These are phyloP conservation scores for Persicaria maculosa DNA, from an alignment of 148 eudicot species.

Conservation along the genomic window DNA sequence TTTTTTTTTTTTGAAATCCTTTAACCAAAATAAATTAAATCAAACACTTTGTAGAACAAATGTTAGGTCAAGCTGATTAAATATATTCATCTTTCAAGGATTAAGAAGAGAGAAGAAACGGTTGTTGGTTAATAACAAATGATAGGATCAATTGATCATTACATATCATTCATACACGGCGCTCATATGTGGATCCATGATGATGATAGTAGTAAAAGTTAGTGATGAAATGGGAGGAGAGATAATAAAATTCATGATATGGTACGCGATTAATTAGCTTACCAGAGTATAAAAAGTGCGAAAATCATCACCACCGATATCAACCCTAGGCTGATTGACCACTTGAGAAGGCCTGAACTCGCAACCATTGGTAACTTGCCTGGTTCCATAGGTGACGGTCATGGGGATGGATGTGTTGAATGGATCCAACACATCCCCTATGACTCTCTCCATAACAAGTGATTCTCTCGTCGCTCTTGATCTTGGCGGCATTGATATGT, in stretches of 20 bases:
- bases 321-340: slow-evolving; percentile 37
- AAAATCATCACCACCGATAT: slow-evolving; percentile 50
- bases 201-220: too few relatives aligned
- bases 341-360: slow-evolving; percentile 36
- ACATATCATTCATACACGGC: too few relatives aligned
- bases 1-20: too few relatives aligned
- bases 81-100: too few relatives aligned
- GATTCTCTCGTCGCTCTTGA: slow-evolving; percentile 31
- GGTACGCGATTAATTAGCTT: neutral
- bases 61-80: too few relatives aligned
- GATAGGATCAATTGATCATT: too few relatives aligned
- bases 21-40: too few relatives aligned
- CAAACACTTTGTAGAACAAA: too few relatives aligned
- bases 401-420: slow-evolving; percentile 32
- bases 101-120: too few relatives aligned
- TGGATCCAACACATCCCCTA: slow-evolving; percentile 67
- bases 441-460: slow-evolving; percentile 52
- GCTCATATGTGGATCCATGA: too few relatives aligned
- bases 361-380: slow-evolving; percentile 29
- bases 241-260: neutral
- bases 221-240: too few relatives aligned
- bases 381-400: slow-evolving; percentile 25
- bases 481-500: neutral
- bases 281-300: slow-evolving; percentile 55
- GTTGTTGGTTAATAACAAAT: too few relatives aligned